phyloP scores from a whole-genome alignment of 2,329 filamentous ascomycete genomes.

The Fusarium camptoceras region DNA sequence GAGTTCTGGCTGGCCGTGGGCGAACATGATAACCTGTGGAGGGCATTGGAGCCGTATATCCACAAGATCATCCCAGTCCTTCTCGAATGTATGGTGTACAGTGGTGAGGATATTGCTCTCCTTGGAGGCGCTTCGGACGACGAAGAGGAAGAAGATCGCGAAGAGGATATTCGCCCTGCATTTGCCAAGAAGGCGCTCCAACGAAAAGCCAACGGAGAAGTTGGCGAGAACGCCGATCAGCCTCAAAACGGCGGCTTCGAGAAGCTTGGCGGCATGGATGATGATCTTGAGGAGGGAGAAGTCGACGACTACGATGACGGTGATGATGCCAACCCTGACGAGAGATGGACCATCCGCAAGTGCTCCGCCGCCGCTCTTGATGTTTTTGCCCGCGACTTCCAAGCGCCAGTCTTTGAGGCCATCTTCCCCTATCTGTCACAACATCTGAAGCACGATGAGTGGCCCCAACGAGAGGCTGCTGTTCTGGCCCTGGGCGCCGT shows the following conservation, averaged over 20 bases:
- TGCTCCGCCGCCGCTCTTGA: conserved; percentile 96
- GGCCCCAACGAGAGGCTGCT: conserved; percentile 92
- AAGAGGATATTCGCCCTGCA: conserved; percentile 90
- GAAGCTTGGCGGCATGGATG: conserved; percentile 71
- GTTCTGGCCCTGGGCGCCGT: conserved; percentile 95
- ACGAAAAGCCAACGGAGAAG: conserved; percentile 67
- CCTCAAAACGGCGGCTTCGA: conserved; percentile 66
- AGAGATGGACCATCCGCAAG: conserved; percentile 94
- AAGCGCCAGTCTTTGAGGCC: conserved; percentile 86
- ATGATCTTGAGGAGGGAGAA: conserved; percentile 88
- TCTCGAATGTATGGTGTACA: conserved; percentile 95
- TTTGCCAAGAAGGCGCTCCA: conserved; percentile 80
- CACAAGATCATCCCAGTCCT: conserved; percentile 89
- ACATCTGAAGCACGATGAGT: conserved; percentile 88
- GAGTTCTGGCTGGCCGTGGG: conserved; percentile 98
- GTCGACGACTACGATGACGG: conserved; percentile 80
- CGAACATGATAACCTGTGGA: conserved; percentile 84
- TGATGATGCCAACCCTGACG: conserved; percentile 86
- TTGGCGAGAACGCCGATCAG: conserved; percentile 62
- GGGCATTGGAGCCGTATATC: conserved; percentile 80
- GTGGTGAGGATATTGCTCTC: conserved; percentile 89
- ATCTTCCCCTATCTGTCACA: conserved; percentile 93
- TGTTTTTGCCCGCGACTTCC: conserved; percentile 91
- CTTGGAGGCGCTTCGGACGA: conserved; percentile 88
- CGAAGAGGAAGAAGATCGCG: conserved; percentile 89